phyloP scores from a whole-genome alignment of 306 rosid genomes.

The Medicago arabica region DNA sequence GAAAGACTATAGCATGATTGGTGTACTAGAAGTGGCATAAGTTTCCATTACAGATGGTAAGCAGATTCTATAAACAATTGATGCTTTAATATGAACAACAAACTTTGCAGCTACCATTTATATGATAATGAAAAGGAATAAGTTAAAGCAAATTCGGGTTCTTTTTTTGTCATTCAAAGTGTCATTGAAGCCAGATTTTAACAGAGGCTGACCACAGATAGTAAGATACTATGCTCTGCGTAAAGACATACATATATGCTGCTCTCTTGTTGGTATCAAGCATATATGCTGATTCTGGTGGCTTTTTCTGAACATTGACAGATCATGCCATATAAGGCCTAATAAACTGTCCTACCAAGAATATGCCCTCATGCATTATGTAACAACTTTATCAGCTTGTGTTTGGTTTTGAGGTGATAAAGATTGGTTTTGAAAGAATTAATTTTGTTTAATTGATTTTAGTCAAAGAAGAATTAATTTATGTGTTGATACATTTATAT shows the following conservation, averaged over 20 bases:
- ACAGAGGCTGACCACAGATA: conserved; percentile 52
- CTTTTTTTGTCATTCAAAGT: conserved; percentile 29
- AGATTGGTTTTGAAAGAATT: too few relatives aligned
- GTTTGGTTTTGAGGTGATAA: too few relatives aligned
- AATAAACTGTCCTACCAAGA: conserved; percentile 2
- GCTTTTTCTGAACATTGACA: conserved; percentile 21
- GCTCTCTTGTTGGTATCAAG: conserved; percentile 47
- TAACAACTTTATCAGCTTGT: background rate
- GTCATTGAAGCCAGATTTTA: conserved; percentile 31
- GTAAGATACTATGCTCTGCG: conserved; percentile 42
- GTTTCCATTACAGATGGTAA: conserved; percentile 38
- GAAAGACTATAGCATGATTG: conserved; percentile 45
- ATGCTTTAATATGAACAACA: conserved; percentile 41
- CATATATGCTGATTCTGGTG: conserved; percentile 41
- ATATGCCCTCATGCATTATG: conserved; percentile 12
- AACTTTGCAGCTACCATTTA: conserved; percentile 38
- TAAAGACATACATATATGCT: conserved; percentile 28
- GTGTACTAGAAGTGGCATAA: conserved; percentile 46
- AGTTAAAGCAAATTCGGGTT: conserved; percentile 57
- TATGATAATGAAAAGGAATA: conserved; percentile 45
- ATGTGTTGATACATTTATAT: too few relatives aligned
- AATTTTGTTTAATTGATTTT: too few relatives aligned
- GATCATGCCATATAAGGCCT: conserved; percentile 32
- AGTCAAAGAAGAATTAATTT: too few relatives aligned
- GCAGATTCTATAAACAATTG: conserved; percentile 47